Base-by-base conservation (phyloP, 2,329 filamentous ascomycete species). In the Botrytis fragariae region DNA sequence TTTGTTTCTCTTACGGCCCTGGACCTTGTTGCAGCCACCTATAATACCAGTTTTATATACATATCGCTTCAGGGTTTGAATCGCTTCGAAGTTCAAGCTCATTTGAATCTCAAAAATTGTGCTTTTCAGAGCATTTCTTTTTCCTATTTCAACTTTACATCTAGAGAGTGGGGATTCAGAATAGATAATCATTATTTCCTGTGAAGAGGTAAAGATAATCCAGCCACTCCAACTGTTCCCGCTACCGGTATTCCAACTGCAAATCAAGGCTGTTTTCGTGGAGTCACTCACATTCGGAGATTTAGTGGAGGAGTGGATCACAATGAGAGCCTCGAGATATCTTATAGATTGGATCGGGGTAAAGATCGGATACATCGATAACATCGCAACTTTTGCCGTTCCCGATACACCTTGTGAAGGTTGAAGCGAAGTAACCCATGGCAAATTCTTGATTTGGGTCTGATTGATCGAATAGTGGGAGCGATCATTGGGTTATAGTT, bases 31-130 rank as follows among this genome's bases (percentile, higher is more conserved):
- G 51, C 62, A 59, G 69, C 71, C 45, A 75, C 76, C 74, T 78
- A 78, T 78, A 78, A 75, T 65, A 76, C 57, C 74, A 70, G 51
- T 71, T 72, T 74, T 65, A 72, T 78, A 78, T 78, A 76, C 73
- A 74, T 74, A 74, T 76, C 68, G 61, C 74, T 77, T 75, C 72
- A 62, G 44, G 32, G 32, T 48, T 37, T 35, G 18, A 9, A 44
- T 63, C n/a, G 45, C 45, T 54, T 54, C 25, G 48, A 54, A 54
- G 25, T 16, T 54, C 35, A 44, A 18, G 29, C 39, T 68, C 61
- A 72, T 18, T 60, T 32, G 39, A 72, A 60, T 63, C 29, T 42
- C 0, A 32, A 39, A 57, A 18, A 25, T n/a, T 25, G 45, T 39
- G 51, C 62, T 69, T 68, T 69, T 44, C 39, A 42, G 32, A 39